Percentiles rank a stretch among this genome's conserved stretches.
Conservation (phyloP, 495 filamentous ascomycete species). For the Cudoniella acicularis region DNA sequence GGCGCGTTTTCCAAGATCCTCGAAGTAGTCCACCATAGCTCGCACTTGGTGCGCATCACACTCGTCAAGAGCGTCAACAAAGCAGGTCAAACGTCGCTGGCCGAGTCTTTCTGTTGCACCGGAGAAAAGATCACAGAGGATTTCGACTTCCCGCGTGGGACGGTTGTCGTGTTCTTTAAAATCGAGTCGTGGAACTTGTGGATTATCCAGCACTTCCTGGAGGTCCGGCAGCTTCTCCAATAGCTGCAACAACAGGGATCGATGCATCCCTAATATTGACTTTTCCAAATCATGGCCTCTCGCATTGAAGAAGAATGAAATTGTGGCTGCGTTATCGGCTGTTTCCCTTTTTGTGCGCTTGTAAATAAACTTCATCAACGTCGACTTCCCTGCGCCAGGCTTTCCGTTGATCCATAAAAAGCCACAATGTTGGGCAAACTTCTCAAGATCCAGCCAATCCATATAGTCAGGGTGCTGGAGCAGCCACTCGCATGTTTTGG, state of each 20-base stretch:
- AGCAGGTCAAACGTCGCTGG: constrained; percentile 14
- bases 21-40: constrained; percentile 19
- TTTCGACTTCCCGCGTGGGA: constrained; percentile 22
- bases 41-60: constrained; percentile 27
- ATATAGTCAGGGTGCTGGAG: constrained; percentile 34
- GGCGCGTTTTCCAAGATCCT: constrained; percentile 12
- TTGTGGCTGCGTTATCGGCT: constrained; percentile 9
- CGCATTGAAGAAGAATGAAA: constrained; percentile 36
- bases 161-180: constrained; percentile 7
- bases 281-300: constrained; percentile 31
- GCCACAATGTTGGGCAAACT: constrained; percentile 36
- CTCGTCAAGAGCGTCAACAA: constrained; percentile 34
- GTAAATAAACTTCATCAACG: constrained; percentile 38
- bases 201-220: constrained; percentile 4
- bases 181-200: constrained; percentile 5
- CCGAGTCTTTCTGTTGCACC: constrained; percentile 11
- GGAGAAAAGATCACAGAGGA: constrained; percentile 3
- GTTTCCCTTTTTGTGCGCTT: background rate
- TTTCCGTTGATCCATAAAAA: constrained; percentile 58
- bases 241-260: constrained; percentile 33
- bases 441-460: constrained; percentile 38
- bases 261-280: constrained; percentile 30
- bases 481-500: constrained; percentile 49
- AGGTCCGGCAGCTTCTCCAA: constrained; percentile 19
- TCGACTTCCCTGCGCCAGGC: constrained; percentile 52